Percentiles rank a stretch among this genome's conserved stretches.
Evolutionary conservation across 2,329 filamentous ascomycete genomes (phyloP).

Genomic region (Fusarium sp.): DNA sequence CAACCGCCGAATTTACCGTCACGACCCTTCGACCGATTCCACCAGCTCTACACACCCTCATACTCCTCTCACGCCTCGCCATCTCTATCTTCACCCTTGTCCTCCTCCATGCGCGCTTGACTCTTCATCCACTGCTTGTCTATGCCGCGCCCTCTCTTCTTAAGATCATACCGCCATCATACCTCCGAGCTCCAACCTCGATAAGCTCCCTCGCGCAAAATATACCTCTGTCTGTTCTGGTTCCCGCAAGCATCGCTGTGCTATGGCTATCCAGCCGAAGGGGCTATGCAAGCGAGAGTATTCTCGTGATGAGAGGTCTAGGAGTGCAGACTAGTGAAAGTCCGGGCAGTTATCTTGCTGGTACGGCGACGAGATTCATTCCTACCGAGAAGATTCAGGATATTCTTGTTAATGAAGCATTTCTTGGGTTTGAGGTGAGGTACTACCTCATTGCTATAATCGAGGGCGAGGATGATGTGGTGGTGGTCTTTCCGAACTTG

Average conservation of each 20-base stretch:
- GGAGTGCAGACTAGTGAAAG: conserved; percentile 89
- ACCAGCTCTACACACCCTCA: conserved; percentile 59
- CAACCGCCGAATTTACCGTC: conserved; percentile 92
- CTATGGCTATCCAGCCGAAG: conserved; percentile 62
- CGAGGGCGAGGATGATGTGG: conserved; percentile 86
- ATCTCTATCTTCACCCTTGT: conserved; percentile 61
- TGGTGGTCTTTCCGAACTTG: conserved; percentile 93
- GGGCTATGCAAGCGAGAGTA: conserved; percentile 77
- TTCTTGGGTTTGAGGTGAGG: conserved; percentile 88
- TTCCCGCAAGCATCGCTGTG: conserved; percentile 54
- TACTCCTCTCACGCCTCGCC: conserved; percentile 60
- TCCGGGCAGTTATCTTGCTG: conserved; percentile 69
- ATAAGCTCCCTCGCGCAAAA: conserved; percentile 52
- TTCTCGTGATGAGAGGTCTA: conserved; percentile 88
- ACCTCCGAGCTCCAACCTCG: conserved; percentile 52
- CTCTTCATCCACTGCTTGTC: conserved; percentile 50
- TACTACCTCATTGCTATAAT: conserved; percentile 94
- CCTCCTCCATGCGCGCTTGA: conserved; percentile 65
- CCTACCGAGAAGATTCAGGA: conserved; percentile 93
- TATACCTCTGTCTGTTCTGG: conserved; percentile 57
- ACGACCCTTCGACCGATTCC: conserved; percentile 77
- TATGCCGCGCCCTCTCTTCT: conserved; percentile 29
- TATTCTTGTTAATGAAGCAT: conserved; percentile 94
- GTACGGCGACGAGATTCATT: conserved; percentile 72
- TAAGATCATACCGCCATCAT: conserved; percentile 28